Conservation (phyloP, 2,329 filamentous ascomycete genomes). For the Hansfordia pulvinata region DNA sequence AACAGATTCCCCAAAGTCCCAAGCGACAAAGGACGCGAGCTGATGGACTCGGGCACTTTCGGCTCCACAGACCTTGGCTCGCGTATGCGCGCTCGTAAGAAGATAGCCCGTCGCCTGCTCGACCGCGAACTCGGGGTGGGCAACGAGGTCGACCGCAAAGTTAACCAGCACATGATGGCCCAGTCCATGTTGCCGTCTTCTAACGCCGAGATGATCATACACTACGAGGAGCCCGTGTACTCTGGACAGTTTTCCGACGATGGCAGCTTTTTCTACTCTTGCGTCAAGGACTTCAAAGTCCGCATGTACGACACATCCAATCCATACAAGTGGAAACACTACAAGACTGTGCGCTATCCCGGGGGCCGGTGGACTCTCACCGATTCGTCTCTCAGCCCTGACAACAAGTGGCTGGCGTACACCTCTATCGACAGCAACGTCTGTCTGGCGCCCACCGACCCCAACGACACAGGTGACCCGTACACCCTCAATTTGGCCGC, state of each 20-base stretch:
- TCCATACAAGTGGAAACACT: constrained; percentile 89
- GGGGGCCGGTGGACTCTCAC: constrained; percentile 93
- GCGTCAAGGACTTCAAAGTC: constrained; percentile 83
- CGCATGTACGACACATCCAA: constrained; percentile 97
- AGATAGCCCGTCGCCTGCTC: constrained; percentile 57
- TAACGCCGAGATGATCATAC: constrained; percentile 72
- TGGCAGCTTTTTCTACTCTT: constrained; percentile 93
- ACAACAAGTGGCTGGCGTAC: constrained; percentile 86
- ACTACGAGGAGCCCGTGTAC: constrained; percentile 77
- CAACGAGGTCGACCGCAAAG: constrained; percentile 39
- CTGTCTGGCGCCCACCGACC: constrained; percentile 77
- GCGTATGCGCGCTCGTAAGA: constrained; percentile 37
- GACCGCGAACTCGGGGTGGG: constrained; percentile 72
- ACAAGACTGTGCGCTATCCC: constrained; percentile 78
- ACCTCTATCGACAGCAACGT: constrained; percentile 77
- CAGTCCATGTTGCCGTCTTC: constrained; percentile 70
- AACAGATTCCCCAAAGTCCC: constrained; percentile 71
- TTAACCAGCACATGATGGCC: constrained; percentile 52
- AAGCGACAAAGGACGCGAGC: constrained; percentile 56
- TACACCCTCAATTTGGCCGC: constrained; percentile 62
- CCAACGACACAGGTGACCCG: constrained; percentile 66
- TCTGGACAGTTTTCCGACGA: constrained; percentile 95
- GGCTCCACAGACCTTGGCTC: constrained; percentile 45
- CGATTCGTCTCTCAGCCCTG: constrained; percentile 78
- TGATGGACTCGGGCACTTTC: constrained; percentile 77